Conservation (phyloP, 179 eudicot species). For the Beta lomatogona region DNA sequence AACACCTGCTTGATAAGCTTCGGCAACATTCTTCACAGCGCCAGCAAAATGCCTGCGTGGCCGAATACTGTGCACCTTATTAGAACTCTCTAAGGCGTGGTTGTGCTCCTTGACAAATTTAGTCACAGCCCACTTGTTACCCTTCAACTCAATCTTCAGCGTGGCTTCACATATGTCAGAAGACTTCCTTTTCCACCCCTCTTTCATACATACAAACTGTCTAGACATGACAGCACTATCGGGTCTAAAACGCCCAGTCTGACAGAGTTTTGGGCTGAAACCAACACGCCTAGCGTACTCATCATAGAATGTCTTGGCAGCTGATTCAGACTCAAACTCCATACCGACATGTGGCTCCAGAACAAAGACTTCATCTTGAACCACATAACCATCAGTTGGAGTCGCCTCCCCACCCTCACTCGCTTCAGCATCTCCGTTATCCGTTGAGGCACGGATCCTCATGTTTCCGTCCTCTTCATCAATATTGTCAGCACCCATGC, state of each 20-base stretch:
- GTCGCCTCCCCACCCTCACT: slow-evolving; percentile 40
- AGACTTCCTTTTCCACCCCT: slow-evolving; percentile 39
- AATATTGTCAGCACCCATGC: slow-evolving; percentile 51
- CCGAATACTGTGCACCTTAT: slow-evolving; percentile 50
- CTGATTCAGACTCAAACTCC: slow-evolving; percentile 64
- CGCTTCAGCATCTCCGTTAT: slow-evolving; percentile 49
- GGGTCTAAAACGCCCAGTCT: slow-evolving; percentile 29
- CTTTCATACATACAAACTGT: slow-evolving; percentile 39
- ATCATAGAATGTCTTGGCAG: slow-evolving; percentile 65
- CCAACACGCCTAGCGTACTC: slow-evolving; percentile 71
- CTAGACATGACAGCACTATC: slow-evolving; percentile 27
- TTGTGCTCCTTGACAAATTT: slow-evolving; percentile 77
- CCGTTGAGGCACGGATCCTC: slow-evolving; percentile 46
- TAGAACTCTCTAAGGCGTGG: slow-evolving; percentile 47
- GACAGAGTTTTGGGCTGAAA: slow-evolving; percentile 43
- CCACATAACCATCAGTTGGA: slow-evolving; percentile 35
- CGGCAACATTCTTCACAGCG: slow-evolving; percentile 41
- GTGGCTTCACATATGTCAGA: slow-evolving; percentile 63
- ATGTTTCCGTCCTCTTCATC: slow-evolving; percentile 44
- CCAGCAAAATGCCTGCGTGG: slow-evolving; percentile 62
- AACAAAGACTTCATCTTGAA: slow-evolving; percentile 44
- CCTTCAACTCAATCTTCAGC: slow-evolving; percentile 62
- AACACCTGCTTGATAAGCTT: slow-evolving; percentile 41
- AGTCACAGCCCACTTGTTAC: slow-evolving; percentile 65
- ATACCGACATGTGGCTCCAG: slow-evolving; percentile 73